Evolutionary conservation across 148 eudicot species (phyloP), one percentile per base, ranked within the genome.

Genomic region (Chenopodium berlandieri): DNA sequence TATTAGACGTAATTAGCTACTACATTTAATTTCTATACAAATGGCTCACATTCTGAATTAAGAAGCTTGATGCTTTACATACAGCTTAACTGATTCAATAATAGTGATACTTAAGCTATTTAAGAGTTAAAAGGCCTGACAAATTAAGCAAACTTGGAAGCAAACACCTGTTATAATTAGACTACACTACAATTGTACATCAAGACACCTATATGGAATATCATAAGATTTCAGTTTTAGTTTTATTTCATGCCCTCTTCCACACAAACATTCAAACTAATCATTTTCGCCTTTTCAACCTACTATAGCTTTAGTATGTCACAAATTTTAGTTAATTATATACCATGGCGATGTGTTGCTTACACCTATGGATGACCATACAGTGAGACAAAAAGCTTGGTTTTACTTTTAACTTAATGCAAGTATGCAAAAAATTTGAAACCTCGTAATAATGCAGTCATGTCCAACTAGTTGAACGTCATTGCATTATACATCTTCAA

Each of bases 1-100:
- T n/a, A 79, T 76, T 66, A 86, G 76, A 25, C 17, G 19, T 22
- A 47, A 56, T n/a, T 64, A 8, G 1, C n/a, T 40, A 27, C 32
- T 31, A 31, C 32, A 40, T 40, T 40, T 20, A 9, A 66, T 83
- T n/a, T 31, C 2, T 27, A 10, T 56, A 20, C 52, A 52, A 52
- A 8, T 30, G 54, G 14, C 14, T 50, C 54, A 50, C 44, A 40
- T 40, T 40, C 7, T 40, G 44, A 40, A 6, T 40, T 40, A 50
- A 12, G 14, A 10, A 50, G 54, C 14, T 50, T 9, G 54, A 9
- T 50, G 54, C 54, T 50, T 50, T 48, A 48, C 52, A 9, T 48
- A 12, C 52, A 48, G 44, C 44, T 40, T 40, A 40, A 40, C 5
- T 40, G 0, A 40, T 6, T 40, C 44, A 40, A 40, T 6, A 40